phyloP scores from a whole-genome alignment of 495 filamentous ascomycete genomes.

The Tricharina praecox region DNA sequence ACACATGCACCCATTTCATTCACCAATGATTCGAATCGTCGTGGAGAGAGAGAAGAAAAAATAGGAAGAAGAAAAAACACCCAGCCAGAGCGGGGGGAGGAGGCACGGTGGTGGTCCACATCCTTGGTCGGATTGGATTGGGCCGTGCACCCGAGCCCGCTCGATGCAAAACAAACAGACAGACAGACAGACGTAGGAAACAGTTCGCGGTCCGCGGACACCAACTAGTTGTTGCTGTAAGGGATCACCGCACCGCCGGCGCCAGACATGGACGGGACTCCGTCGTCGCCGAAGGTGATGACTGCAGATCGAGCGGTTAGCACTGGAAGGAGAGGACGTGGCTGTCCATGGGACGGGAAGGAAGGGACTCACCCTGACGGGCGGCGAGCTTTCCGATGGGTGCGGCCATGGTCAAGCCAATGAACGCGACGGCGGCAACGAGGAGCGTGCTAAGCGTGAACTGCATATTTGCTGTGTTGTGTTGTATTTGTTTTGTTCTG shows the following conservation, averaged over 20 bases:
- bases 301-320: neutral
- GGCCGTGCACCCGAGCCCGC: neutral
- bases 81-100: too few relatives aligned
- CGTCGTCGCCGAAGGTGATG: constrained; percentile 3
- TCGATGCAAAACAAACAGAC: neutral
- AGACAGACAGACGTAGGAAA: neutral
- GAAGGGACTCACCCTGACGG: neutral
- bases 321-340: neutral
- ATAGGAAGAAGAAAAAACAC: neutral
- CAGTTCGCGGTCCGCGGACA: neutral
- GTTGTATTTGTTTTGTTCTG: neutral
- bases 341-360: neutral
- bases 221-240: neutral
- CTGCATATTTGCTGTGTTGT: neutral
- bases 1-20: too few relatives aligned
- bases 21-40: neutral
- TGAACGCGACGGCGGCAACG: neutral
- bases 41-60: neutral
- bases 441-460: neutral
- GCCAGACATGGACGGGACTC: constrained; percentile 3
- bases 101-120: neutral
- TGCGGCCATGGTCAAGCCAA: neutral
- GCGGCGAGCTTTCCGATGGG: neutral
- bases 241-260: constrained; percentile 1
- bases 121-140: constrained; percentile 4